Evolutionary conservation across 306 rosid species (phyloP).

Genomic region (Macrotyloma uniflorum): DNA sequence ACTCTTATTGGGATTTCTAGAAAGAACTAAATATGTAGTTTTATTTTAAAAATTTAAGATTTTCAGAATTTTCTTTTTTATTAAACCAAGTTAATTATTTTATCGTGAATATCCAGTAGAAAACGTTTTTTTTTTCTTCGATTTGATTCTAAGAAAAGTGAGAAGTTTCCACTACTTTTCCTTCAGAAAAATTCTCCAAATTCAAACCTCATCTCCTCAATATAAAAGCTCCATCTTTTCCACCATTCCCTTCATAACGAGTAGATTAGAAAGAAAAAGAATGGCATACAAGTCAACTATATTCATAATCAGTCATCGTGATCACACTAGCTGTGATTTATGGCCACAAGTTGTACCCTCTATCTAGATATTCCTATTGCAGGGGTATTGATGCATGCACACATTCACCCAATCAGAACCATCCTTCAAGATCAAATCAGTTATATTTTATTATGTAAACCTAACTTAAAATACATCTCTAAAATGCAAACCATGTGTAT

Average conservation of each 20-base stretch:
- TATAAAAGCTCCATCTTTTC: neutral
- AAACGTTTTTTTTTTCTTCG: neutral
- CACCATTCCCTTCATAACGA: neutral
- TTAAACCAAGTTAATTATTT: neutral
- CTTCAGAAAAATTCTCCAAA: neutral
- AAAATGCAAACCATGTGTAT: neutral
- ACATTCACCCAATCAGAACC: neutral
- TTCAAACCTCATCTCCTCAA: neutral
- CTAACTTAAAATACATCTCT: too few species aligned
- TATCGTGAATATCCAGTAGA: neutral
- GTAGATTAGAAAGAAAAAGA: neutral
- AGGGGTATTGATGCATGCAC: neutral
- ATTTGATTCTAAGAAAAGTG: neutral
- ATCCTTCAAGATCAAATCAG: too few species aligned
- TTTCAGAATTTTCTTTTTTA: neutral
- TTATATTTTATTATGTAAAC: too few species aligned
- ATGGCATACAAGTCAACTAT: neutral
- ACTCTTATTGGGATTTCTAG: too few species aligned
- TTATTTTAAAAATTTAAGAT: too few species aligned
- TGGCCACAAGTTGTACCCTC: neutral
- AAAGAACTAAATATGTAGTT: too few species aligned
- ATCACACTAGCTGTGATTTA: neutral
- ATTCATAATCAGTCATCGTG: neutral
- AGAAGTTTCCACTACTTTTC: slow-evolving; percentile 6
- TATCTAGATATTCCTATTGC: neutral